Evolutionary conservation across 2,329 filamentous ascomycete species (phyloP).

Genomic region (Verticillium nubilum): DNA sequence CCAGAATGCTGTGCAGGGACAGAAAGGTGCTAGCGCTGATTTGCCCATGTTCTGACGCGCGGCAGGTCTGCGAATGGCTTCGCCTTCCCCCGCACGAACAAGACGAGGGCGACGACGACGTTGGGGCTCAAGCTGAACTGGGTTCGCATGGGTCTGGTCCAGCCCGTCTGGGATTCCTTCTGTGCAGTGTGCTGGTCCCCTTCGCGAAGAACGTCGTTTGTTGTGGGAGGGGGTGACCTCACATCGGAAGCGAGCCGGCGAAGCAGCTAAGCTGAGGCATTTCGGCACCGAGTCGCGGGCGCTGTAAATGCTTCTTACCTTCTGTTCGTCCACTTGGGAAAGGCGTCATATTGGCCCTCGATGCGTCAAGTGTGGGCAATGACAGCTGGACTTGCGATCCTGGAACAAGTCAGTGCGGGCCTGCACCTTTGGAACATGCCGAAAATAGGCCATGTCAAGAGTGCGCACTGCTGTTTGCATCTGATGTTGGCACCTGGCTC

Average conservation of each 20-base stretch:
- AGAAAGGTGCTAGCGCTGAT: neutral
- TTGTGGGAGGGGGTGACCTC: neutral
- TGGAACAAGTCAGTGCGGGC: neutral
- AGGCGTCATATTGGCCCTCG: neutral
- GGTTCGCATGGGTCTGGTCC: neutral
- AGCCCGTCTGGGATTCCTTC: neutral
- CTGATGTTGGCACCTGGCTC: neutral
- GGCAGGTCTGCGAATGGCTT: neutral
- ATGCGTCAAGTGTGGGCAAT: neutral
- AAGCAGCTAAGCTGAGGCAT: neutral
- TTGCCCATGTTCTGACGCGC: neutral
- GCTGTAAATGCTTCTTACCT: neutral
- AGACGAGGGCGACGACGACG: neutral
- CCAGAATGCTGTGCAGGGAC: neutral
- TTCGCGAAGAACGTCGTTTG: neutral
- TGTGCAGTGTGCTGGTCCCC: neutral
- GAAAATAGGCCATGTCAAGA: neutral
- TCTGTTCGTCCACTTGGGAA: neutral
- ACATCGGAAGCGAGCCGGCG: neutral
- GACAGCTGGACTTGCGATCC: neutral
- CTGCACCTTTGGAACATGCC: neutral
- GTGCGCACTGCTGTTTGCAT: neutral
- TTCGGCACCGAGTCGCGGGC: neutral
- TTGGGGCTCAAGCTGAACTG: neutral
- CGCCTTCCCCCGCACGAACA: neutral